Evolutionary conservation across 108 stramenopile species (phyloP).

Genomic region (Cyclostephanos tholiformis): DNA sequence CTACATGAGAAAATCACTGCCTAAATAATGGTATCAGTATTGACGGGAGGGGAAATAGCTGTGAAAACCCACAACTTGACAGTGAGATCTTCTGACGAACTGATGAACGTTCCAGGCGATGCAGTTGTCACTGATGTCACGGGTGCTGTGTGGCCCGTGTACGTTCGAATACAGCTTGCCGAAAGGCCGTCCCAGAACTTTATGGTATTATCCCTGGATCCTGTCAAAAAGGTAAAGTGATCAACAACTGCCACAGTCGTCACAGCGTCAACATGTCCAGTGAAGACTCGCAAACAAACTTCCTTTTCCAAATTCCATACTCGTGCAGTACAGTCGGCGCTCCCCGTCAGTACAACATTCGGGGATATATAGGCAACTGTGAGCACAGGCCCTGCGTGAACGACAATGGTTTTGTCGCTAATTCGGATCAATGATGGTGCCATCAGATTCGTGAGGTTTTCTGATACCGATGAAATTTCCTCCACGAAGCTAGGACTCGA

Average conservation of each 20-base stretch:
- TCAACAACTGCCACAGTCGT: slow-evolving; percentile 23
- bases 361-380: slow-evolving; percentile 19
- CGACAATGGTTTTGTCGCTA: not conserved
- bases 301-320: slow-evolving; percentile 25
- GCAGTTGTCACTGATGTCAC: slow-evolving; percentile 20
- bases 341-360: slow-evolving; percentile 29
- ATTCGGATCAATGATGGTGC: not conserved
- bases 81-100: slow-evolving; percentile 27
- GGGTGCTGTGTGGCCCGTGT: slow-evolving; percentile 10
- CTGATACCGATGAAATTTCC: not conserved
- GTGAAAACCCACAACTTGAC: slow-evolving; percentile 43
- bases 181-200: slow-evolving; percentile 46
- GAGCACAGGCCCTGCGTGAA: slow-evolving; percentile 21
- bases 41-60: not conserved
- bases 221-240: slow-evolving; percentile 38
- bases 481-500: not conserved
- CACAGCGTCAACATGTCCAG: slow-evolving; percentile 31
- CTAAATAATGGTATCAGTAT: too few relatives aligned
- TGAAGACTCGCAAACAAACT: slow-evolving; percentile 31
- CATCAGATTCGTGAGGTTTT: not conserved
- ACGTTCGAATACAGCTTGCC: slow-evolving; percentile 31
- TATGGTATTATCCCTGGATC: slow-evolving; percentile 29
- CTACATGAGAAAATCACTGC: too few relatives aligned
- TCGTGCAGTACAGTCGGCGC: slow-evolving; percentile 23
- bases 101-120: slow-evolving; percentile 21